Conservation (phyloP, 2,329 filamentous ascomycete genomes). For the Colletotrichum theobromicola region DNA sequence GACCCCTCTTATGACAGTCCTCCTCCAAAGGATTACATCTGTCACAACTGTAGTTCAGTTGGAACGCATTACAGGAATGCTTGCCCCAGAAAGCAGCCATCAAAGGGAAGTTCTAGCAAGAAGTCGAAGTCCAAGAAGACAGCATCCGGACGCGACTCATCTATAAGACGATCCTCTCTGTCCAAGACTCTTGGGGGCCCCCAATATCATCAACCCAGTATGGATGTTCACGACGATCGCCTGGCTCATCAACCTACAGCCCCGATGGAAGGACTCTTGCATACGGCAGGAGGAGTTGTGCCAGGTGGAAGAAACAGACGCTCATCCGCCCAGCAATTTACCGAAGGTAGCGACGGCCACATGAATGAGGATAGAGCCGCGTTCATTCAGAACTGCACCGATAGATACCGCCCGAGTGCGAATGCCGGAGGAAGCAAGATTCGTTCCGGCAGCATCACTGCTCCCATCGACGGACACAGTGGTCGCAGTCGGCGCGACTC, state of each 20-base stretch:
- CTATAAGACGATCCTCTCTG: background rate
- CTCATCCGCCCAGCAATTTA: background rate
- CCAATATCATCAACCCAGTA: background rate
- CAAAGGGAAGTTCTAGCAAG: background rate
- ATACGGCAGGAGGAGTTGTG: background rate
- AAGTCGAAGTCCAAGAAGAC: background rate
- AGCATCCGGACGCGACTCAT: background rate
- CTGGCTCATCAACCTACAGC: background rate
- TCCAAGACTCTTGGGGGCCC: background rate
- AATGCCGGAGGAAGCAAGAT: background rate
- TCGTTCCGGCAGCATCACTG: background rate
- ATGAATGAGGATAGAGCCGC: conserved; percentile 4
- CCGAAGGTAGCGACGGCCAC: background rate
- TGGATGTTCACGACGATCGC: background rate
- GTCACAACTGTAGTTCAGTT: conserved; percentile 20
- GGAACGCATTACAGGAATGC: conserved; percentile 18
- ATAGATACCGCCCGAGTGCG: background rate
- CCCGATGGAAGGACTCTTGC: background rate
- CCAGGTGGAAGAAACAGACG: background rate
- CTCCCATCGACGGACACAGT: background rate
- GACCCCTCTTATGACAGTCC: background rate
- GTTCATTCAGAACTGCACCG: background rate
- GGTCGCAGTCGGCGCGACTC: background rate
- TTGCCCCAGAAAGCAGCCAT: conserved; percentile 9
- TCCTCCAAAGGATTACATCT: conserved; percentile 19